Percentiles rank a stretch among this genome's conserved stretches.
phyloP scores from a whole-genome alignment of 768 basidiomycete genomes.

The Pleurotus salmoneostramineus region DNA sequence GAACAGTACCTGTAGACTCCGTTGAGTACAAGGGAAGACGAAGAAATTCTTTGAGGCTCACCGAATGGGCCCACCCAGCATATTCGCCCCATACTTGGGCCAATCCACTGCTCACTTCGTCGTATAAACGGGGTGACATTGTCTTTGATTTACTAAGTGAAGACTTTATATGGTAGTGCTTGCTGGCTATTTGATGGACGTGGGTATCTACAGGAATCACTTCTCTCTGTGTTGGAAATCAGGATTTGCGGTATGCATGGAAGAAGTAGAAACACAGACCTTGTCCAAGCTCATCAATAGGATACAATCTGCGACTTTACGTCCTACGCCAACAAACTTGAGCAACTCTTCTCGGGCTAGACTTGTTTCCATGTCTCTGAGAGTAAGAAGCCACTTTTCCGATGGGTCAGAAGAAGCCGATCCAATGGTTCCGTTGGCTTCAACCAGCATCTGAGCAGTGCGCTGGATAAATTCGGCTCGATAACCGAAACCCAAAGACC shows the following conservation, averaged over 20 bases:
- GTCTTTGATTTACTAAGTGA: conserved; percentile 33
- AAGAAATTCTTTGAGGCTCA: conserved; percentile 25
- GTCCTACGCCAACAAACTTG: conserved; percentile 85
- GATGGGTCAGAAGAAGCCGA: conserved; percentile 13
- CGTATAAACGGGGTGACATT: conserved; percentile 79
- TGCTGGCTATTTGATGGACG: conserved; percentile 83
- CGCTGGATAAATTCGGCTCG: conserved; percentile 86
- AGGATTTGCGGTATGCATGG: background rate
- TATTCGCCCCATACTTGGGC: conserved; percentile 72
- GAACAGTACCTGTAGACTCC: conserved; percentile 58
- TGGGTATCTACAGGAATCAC: conserved; percentile 97
- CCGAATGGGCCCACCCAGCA: conserved; percentile 91
- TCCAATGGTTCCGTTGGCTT: conserved; percentile 35
- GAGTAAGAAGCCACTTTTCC: conserved; percentile 53
- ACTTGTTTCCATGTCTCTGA: conserved; percentile 46
- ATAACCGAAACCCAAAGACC: conserved; percentile 91
- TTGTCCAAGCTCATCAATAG: conserved; percentile 91
- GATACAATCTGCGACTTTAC: conserved; percentile 96
- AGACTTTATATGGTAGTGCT: conserved; percentile 61
- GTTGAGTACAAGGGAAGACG: background rate
- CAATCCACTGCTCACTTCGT: conserved; percentile 62
- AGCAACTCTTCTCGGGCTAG: conserved; percentile 74
- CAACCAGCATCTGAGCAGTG: conserved; percentile 76
- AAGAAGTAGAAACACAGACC: conserved; percentile 31
- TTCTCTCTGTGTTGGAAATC: conserved; percentile 49